Base-by-base conservation (phyloP, 1,139 yeast genomes). In the Zygotorulaspora mrakii region DNA sequence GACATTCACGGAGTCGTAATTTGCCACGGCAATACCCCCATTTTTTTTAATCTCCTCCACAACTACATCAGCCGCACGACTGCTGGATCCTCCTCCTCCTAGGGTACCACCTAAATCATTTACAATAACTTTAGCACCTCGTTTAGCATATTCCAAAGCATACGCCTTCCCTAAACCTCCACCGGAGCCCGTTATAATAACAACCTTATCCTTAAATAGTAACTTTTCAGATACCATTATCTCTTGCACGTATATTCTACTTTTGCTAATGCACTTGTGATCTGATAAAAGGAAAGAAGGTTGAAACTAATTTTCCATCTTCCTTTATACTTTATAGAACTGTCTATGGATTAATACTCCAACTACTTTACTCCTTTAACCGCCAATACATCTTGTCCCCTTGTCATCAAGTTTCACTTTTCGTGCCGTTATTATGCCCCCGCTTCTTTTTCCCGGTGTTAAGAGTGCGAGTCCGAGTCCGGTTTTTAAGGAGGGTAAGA, bases 151-250 rank as follows among this genome's bases (percentile, higher is more conserved):
- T 55, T 82, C 89, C 28, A 86, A 68, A 16, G 96, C 95, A 65
- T 91, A 91, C 39, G 80, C 80, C 60, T 75, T 83, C 29, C 98
- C 98, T 38, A 91, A 76, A 28, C 97, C 98, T 55, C 96, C 97
- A 50, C 98, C 98, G 37, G 96, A 94, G 33, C 97, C 98, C 43
- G 97, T 91, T 63, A 91, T 80, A 49, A 88, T 77, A 24, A 87
- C 96, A 37, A 88, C 96, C 62, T 83, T 80, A 58, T 79, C 87
- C 55, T 84, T 82, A 58, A 80, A 86, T 8, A 26, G 20, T 21
- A 39, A 27, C 17, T 26, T 34, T 12, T 35, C 37, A 14, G 30
- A 33, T 25, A 28, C 32, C 42, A 39, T 39, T n/a, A 23, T 26
- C 11, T 7, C 14, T 35, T 23, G 17, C 9, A n/a, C n/a, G n/a